Base-by-base conservation (phyloP, 805 yeast genomes). In the Scheffersomyces lignosus region DNA sequence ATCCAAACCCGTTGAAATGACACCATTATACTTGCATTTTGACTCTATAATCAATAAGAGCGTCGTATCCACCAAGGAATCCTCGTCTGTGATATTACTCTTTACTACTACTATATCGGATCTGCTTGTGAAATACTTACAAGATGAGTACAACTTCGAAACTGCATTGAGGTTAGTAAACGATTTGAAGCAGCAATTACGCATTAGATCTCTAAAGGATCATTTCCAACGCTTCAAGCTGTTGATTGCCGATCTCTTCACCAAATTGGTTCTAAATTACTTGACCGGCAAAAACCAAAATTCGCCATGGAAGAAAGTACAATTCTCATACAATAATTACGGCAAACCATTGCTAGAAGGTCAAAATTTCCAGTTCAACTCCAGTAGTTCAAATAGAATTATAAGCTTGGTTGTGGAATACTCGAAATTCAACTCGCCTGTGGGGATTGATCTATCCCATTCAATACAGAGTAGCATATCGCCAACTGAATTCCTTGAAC, bases 261-360 rank as follows among this genome's bases (percentile, higher is more conserved):
- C 77, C 3, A 51, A 62, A 16, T 56, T 66, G 30, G 61, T 75
- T 1, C 60, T 78, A 2, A 64, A 72, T 31, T 45, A 58, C 10
- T 44, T 60, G 13, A 47, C 42, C 12, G 35, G 38, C 0, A n/a
- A n/a, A n/a, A 40, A 37, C 5, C 26, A 7, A 1, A 49, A 43
- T 22, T 39, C 41, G 3, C 58, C 56, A 3, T 54, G 58, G 53
- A 34, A 40, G 7, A 41, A 35, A 12, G n/a, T 70, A 3, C 34
- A 44, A 23, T 60, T 74, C 30, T 38, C 40, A 0, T 52, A 47
- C 23, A 71, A 69, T 25, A 38, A 53, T 23, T 71, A 49, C 47
- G 91, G 93, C 1, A 85, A 84, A 47, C 90, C 93, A 0, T 31
- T 78, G 12, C 35, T 38, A 1, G 55, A 49, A 16, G 45, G 36